phyloP scores from a whole-genome alignment of 164 flowering plant species.

The Annona cherimola region DNA sequence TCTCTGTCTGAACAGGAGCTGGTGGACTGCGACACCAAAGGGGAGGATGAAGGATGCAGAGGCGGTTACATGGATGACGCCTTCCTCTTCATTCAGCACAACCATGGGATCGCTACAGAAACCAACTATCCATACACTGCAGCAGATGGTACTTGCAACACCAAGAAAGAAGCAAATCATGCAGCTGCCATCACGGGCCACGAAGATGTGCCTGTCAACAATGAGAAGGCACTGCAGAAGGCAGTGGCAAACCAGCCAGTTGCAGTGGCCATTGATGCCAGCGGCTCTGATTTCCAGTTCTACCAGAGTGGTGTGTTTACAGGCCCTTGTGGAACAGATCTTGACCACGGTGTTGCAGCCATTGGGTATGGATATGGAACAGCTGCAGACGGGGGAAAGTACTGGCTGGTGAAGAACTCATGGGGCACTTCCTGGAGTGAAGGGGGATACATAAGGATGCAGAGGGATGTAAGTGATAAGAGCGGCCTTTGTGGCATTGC shows the following conservation, averaged over 20 bases:
- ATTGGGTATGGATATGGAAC: slow-evolving; percentile 17
- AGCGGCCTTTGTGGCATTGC: slow-evolving; percentile 8
- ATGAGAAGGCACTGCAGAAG: too few species aligned
- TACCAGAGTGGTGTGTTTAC: slow-evolving; percentile 8
- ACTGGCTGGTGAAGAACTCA: slow-evolving; percentile 22
- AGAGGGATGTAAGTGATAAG: slow-evolving; percentile 7
- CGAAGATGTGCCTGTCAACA: too few species aligned
- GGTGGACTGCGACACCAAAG: slow-evolving; percentile 8
- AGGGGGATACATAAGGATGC: slow-evolving; percentile 17
- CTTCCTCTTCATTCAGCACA: slow-evolving; percentile 2
- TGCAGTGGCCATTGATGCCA: slow-evolving; percentile 7
- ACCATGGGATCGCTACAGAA: slow-evolving; percentile 1
- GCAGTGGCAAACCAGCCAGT: slow-evolving; percentile 3
- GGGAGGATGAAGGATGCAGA: slow-evolving; percentile 4
- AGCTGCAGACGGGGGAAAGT: slow-evolving; percentile 8
- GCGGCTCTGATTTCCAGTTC: slow-evolving; percentile 6
- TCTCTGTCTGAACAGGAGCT: too few species aligned
- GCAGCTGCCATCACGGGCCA: too few species aligned
- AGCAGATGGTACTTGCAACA: background rate
- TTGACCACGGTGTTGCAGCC: slow-evolving; percentile 17
- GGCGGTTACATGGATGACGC: slow-evolving; percentile 11
- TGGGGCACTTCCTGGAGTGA: slow-evolving; percentile 20
- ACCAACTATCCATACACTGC: slow-evolving; percentile 6
- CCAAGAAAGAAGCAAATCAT: too few species aligned
- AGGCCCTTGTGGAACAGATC: slow-evolving; percentile 9